phyloP scores from a whole-genome alignment of 805 yeast genomes.

The Myxozyma kluyveri region DNA sequence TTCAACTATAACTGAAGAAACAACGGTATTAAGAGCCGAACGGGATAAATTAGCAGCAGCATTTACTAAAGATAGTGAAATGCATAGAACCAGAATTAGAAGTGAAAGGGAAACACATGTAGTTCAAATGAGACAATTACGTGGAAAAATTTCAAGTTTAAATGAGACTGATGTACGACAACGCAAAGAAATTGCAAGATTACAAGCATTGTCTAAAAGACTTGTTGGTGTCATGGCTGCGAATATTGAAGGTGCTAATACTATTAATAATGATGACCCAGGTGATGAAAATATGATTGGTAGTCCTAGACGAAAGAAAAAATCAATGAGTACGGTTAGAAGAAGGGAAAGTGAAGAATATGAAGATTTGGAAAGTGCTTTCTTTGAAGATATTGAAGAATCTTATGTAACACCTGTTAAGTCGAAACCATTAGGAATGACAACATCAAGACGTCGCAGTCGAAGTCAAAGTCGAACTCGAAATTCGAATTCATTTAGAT shows the following conservation, averaged over 20 bases:
- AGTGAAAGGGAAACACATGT: background rate
- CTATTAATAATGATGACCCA: background rate
- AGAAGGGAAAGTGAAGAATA: background rate
- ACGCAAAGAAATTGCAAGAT: conserved; percentile 2
- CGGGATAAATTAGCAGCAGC: background rate
- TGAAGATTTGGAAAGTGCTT: background rate
- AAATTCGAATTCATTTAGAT: too few species aligned
- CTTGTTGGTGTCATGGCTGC: conserved; percentile 10
- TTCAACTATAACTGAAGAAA: background rate
- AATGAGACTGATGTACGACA: background rate
- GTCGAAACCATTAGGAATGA: conserved; percentile 7
- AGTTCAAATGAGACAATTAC: background rate
- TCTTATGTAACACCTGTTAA: background rate
- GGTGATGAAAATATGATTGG: background rate
- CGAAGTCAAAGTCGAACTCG: too few species aligned
- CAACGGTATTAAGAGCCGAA: background rate
- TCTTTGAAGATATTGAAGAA: background rate
- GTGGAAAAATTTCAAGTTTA: background rate
- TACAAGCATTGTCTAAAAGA: conserved; percentile 7
- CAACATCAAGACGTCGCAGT: too few species aligned
- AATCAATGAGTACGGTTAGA: background rate
- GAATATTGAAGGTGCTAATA: background rate
- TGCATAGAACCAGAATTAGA: background rate
- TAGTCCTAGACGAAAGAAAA: background rate
- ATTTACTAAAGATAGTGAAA: background rate